Base-by-base conservation (phyloP, 1,139 yeast species). In the Debaryomyces nepalensis region DNA sequence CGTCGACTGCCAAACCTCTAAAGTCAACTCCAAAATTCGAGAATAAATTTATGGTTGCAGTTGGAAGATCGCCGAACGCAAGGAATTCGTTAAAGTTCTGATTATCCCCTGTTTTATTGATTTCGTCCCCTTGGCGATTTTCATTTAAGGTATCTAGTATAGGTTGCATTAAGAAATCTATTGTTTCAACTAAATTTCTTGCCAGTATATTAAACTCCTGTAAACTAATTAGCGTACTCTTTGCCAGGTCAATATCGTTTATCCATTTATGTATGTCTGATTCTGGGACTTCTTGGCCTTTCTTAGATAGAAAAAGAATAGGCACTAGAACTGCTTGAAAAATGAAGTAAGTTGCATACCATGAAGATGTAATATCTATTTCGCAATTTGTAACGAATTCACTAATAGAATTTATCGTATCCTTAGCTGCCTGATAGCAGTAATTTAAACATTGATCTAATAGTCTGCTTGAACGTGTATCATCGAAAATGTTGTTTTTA, bases 271-370 rank as follows among this genome's bases (percentile, higher is more conserved):
- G 12, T 4, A 14, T 2, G 9, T 81, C 76, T 8, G 55, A 59
- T 3, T 46, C 43, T 3, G 75, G 65, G 46, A 70, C 70, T 39
- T 70, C 68, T 4, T 77, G 64, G 10, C 27, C 81, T 73, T 49
- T 78, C 78, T 26, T 81, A 63, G 49, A 79, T 12, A 78, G 58
- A 48, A 82, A 79, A 11, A 80, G 73, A 38, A 81, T 69, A 6
- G 83, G 81, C 31, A 80, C 77, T 44, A 80, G 60, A 12, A 77
- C 73, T 0, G 86, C 85, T 54, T 79, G 85, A 63, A 81, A 81
- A 15, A 80, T 51, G 55, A 80, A 82, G 55, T 80, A 82, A 0
- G 83, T 76, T 4, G 84, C 79, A 58, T 81, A 79, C 86, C 87
- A 82, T 21, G 80, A 74, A 4, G 80, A 69, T 18, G 73, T 51